Evolutionary conservation across 495 filamentous ascomycete species (phyloP), one percentile per base, ranked within the genome.

Genomic region (Hypoxylon fragiforme): DNA sequence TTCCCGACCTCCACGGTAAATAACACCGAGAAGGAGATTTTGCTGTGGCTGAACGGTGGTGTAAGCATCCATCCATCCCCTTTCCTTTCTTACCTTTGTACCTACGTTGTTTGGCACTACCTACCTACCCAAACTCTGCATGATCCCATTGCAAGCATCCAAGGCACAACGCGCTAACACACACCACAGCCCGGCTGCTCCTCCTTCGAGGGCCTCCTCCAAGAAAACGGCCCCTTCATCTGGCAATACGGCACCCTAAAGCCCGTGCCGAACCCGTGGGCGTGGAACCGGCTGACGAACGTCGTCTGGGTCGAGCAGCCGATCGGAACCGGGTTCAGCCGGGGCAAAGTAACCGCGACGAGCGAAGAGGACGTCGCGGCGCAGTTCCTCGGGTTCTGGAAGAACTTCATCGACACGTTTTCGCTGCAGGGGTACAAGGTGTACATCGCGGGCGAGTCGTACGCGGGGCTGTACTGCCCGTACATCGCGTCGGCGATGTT

Each of bases 401-500:
- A 80, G 69, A 78, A 84, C 45, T 91, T 90, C 53, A 75, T 89
- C 32, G 71, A 88, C 18, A 83, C 82, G 7, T 91, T 91, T 54
- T 72, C 70, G 2, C 65, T 90, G 62, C 78, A 90, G 41, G 73
- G 77, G 3, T 80, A 76, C 53, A 85, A 85, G 52, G 77, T 89
- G 3, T 90, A 85, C 56, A 77, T 90, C 49, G 81, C 86, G 1
- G 87, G 87, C 0, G 85, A 89, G 57, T 84, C 79, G 47, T 87
- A 90, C 66, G 87, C 86, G 16, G 90, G 90, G 8, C 79, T 79
- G 54, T 95, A 92, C 59, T 83, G 89, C 15, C 88, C 90, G 0
- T 95, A 92, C 64, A 86, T 94, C 46, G 84, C 88, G 0, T 80
- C 85, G 44, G 87, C 84, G 0, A 90, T 94, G 83, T 71, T 92